Evolutionary conservation across 1,139 yeast species (phyloP), one percentile per base, ranked within the genome.

Genomic region (Hemisphaericaspora xylanilytica): DNA sequence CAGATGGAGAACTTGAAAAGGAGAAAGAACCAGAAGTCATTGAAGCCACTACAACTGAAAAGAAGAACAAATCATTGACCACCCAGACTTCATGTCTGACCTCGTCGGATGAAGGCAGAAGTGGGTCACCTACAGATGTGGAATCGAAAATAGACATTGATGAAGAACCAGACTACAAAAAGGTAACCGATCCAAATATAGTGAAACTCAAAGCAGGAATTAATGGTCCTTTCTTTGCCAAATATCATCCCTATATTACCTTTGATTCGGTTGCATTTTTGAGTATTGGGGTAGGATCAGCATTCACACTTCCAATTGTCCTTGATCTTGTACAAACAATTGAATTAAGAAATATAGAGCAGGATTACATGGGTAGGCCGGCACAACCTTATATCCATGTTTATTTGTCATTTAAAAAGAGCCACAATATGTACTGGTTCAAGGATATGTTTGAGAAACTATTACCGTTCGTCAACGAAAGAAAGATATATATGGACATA

Each of bases 201-300:
- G 50, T 47, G 7, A 45, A 41, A 15, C 42, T 73, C 44, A 66
- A 64, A 42, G 67, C 66, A 0, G 48, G 55, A 6, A 58, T 72
- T 36, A 57, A 60, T 27, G 80, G 80, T 0, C 79, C 80, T 0
- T 67, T 61, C 41, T 78, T 78, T 1, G 73, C 64, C 1, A 58
- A 56, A 14, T 59, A 58, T 39, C 75, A 69, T 43, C 72, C 74
- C 0, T 59, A 73, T 26, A 54, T 63, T 11, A 56, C 65, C 1
- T 73, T 73, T 45, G 77, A 74, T 38, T 48, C 65, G 4, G 58
- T 58, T n/a, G 38, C 67, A 6, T 68, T 74, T 39, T 47, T 73
- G 25, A 61, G 67, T 16, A 73, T 74, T 5, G 79, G 77, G 1
- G 63, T 71, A 1, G 79, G 80, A 1, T 70, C 67, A 2, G 63